A percentile compares a stretch with the other conserved stretches of the same genome.
Evolutionary conservation across 108 stramenopile genomes (phyloP).

Genomic region (Stephanodiscus triporus): DNA sequence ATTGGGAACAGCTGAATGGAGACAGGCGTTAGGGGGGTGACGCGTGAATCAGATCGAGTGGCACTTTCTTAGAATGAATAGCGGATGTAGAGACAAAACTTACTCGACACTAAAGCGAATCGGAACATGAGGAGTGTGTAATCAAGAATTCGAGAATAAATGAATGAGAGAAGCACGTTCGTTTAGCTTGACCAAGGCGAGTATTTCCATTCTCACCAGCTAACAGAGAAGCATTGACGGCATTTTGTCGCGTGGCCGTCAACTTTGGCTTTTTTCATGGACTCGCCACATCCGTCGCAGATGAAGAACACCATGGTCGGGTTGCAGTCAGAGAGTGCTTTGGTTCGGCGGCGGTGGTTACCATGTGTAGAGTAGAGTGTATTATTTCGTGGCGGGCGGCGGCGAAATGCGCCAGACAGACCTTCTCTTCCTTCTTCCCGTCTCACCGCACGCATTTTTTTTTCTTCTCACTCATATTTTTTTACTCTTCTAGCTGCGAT

Average conservation of each 20-base stretch:
- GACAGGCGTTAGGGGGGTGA: background rate
- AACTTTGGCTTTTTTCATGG: conserved; percentile 85
- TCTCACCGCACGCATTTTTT: too few relatives aligned
- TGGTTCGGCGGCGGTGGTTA: too few relatives aligned
- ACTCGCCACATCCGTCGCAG: conserved; percentile 89
- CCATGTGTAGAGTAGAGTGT: too few relatives aligned
- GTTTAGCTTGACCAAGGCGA: background rate
- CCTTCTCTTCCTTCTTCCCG: too few relatives aligned
- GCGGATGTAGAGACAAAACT: background rate
- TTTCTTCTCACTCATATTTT: too few relatives aligned
- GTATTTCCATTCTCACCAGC: conserved; percentile 47
- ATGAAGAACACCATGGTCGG: conserved; percentile 85
- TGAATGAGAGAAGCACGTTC: background rate
- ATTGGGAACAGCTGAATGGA: conserved; percentile 58
- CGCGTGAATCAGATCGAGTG: background rate
- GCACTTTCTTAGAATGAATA: background rate
- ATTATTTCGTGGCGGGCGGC: too few relatives aligned
- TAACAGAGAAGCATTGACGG: conserved; percentile 73
- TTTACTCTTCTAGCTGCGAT: too few relatives aligned
- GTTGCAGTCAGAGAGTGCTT: too few relatives aligned
- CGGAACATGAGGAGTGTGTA: background rate
- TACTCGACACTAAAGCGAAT: conserved; percentile 53
- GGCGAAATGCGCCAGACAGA: too few relatives aligned
- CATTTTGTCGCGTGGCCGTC: conserved; percentile 86
- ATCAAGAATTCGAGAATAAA: background rate